Percentiles rank a stretch among this genome's conserved stretches.
Conservation (phyloP, 139 green algal genomes). For the Coelastrella sp. region DNA sequence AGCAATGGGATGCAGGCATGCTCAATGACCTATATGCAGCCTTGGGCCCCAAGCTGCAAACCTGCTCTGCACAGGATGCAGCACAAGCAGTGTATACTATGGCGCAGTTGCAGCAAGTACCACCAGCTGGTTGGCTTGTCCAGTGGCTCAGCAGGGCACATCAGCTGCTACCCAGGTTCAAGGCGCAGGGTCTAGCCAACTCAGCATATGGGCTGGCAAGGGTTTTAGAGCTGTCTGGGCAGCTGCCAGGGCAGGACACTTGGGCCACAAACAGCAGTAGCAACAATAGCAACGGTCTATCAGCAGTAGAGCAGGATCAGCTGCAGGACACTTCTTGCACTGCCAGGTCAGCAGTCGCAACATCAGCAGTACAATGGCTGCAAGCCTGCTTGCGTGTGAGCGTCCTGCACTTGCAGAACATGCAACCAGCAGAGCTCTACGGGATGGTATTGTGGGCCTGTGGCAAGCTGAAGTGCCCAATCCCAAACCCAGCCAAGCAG, state of each 20-base stretch:
- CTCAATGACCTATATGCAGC: not conserved
- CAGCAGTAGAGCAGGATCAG: too few relatives aligned
- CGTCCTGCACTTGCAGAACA: not conserved
- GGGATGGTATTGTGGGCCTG: slow-evolving; percentile 32
- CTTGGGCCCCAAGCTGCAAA: not conserved
- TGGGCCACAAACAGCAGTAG: not conserved
- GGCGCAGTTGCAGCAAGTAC: not conserved
- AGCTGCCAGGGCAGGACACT: not conserved
- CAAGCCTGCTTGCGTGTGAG: slow-evolving; percentile 4
- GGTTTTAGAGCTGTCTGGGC: not conserved
- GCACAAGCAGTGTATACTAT: slow-evolving; percentile 15
- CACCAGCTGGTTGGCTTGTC: not conserved
- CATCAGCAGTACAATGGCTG: slow-evolving; percentile 22
- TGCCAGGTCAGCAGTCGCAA: not conserved
- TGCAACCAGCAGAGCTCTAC: slow-evolving; percentile 2
- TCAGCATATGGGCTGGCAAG: slow-evolving; percentile 23
- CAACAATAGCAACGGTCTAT: too few relatives aligned
- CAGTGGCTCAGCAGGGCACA: slow-evolving; percentile 2
- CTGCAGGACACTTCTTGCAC: not conserved
- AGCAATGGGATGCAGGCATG: not conserved
- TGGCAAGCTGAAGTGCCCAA: not conserved
- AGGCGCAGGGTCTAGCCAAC: slow-evolving; percentile 27
- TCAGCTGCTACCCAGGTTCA: slow-evolving; percentile 32
- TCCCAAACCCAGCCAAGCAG: not conserved
- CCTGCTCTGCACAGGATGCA: slow-evolving; percentile 11